Evolutionary conservation across 2,329 filamentous ascomycete genomes (phyloP).

Genomic region (Alternaria novae-zelandiae): DNA sequence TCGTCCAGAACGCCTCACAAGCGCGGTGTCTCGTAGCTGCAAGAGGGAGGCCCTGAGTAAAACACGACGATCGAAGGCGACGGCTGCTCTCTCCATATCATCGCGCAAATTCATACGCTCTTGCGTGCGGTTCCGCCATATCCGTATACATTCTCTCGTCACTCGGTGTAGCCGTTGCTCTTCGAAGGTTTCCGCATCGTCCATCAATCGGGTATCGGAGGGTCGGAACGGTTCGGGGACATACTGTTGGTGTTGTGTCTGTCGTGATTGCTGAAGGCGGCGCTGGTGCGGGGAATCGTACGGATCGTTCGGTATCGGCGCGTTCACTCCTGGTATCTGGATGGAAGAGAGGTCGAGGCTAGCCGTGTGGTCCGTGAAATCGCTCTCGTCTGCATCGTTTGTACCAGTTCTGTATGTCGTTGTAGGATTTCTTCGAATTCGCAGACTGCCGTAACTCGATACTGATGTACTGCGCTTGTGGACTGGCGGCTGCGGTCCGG

Average conservation of each 20-base stretch:
- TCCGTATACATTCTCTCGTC: conserved; percentile 45
- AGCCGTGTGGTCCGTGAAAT: conserved; percentile 38
- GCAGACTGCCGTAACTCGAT: conserved; percentile 46
- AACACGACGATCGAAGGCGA: conserved; percentile 57
- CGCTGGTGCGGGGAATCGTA: conserved; percentile 17
- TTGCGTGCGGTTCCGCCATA: conserved; percentile 56
- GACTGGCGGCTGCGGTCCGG: conserved; percentile 25
- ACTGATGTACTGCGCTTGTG: conserved; percentile 40
- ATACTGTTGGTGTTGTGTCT: conserved; percentile 24
- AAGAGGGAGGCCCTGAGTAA: conserved; percentile 62
- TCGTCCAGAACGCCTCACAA: conserved; percentile 48
- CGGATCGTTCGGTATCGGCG: conserved; percentile 35
- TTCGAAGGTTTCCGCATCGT: conserved; percentile 56
- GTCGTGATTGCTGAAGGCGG: conserved; percentile 5
- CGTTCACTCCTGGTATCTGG: conserved; percentile 46
- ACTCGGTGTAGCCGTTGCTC: conserved; percentile 36
- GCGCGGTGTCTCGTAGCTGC: conserved; percentile 36
- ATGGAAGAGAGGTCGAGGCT: conserved; percentile 38
- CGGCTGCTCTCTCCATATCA: conserved; percentile 43
- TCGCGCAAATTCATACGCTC: conserved; percentile 19
- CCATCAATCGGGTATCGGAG: conserved; percentile 58
- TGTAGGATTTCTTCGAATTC: conserved; percentile 32
- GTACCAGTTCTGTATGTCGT: conserved; percentile 16
- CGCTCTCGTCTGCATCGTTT: conserved; percentile 37
- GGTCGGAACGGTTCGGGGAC: conserved; percentile 54